phyloP scores from a whole-genome alignment of 305 asterid species.

The Fraxinus velutina region DNA sequence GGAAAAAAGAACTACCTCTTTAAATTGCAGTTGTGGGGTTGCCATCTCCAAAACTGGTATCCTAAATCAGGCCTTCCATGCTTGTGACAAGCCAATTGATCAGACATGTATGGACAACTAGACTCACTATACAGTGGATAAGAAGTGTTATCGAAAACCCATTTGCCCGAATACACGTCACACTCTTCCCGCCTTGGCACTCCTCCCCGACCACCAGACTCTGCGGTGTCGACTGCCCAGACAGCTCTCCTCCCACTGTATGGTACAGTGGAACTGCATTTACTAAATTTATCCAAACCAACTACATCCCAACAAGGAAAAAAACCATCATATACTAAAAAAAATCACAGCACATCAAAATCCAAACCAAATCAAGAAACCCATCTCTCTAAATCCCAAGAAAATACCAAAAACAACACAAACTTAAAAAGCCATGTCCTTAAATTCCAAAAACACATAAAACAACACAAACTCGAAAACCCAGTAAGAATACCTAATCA shows the following conservation, averaged over 20 bases:
- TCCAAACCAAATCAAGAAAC: neutral
- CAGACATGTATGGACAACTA: slow-evolving; percentile 88
- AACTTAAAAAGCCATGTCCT: neutral
- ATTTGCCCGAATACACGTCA: slow-evolving; percentile 71
- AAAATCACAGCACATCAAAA: neutral
- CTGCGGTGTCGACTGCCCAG: slow-evolving; percentile 30
- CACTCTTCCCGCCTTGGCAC: slow-evolving; percentile 46
- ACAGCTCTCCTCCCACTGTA: slow-evolving; percentile 61
- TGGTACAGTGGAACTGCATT: slow-evolving; percentile 54
- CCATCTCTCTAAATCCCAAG: neutral
- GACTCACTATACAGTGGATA: slow-evolving; percentile 71
- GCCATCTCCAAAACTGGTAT: slow-evolving; percentile 86
- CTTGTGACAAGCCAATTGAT: slow-evolving; percentile 85
- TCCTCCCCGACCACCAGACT: slow-evolving; percentile 29
- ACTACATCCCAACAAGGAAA: slow-evolving; percentile 28
- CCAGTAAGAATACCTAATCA: neutral
- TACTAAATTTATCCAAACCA: slow-evolving; percentile 53
- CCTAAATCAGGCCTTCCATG: slow-evolving; percentile 71
- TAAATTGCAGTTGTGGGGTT: slow-evolving; percentile 69
- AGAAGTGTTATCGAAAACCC: slow-evolving; percentile 73
- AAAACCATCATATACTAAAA: neutral
- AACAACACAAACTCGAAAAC: neutral
- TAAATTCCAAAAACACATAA: slow-evolving; percentile 1
- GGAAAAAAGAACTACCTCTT: slow-evolving; percentile 49
- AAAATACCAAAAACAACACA: neutral